Evolutionary conservation across 129 eudicot genomes (phyloP).

Genomic region (Lonicera japonica): DNA sequence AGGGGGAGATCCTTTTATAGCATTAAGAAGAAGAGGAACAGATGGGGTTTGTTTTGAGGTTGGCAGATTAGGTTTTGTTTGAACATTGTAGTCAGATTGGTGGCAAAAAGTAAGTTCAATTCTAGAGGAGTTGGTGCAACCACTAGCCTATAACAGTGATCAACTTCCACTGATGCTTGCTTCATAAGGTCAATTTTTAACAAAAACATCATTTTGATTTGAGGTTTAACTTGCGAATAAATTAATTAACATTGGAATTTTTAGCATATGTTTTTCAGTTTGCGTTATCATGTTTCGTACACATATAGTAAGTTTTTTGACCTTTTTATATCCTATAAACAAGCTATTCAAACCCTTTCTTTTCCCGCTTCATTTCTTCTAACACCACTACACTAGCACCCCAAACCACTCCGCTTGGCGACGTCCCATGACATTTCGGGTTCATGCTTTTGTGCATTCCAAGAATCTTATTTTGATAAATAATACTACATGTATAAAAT

Average conservation of each 20-base stretch:
- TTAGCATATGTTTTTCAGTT: too few relatives aligned
- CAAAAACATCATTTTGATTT: neutral
- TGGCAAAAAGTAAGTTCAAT: conserved; percentile 38
- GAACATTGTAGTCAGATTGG: conserved; percentile 32
- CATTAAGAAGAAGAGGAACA: conserved; percentile 17
- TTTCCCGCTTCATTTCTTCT: too few relatives aligned
- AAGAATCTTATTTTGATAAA: too few relatives aligned
- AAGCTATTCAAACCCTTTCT: neutral
- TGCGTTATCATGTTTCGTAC: neutral
- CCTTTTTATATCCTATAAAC: neutral
- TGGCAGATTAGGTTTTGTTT: conserved; percentile 79
- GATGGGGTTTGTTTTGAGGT: conserved; percentile 53
- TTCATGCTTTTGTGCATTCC: too few relatives aligned
- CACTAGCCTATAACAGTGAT: conserved; percentile 53
- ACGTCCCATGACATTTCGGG: too few relatives aligned
- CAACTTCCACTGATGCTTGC: conserved; percentile 38
- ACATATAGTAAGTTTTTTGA: too few relatives aligned
- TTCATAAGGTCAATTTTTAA: conserved; percentile 29
- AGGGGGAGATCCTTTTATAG: conserved; percentile 40
- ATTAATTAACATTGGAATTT: too few relatives aligned
- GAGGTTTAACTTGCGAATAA: neutral
- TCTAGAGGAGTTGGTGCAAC: conserved; percentile 70
- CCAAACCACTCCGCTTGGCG: too few relatives aligned
- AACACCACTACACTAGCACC: too few relatives aligned
- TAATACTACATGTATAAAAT: too few relatives aligned